phyloP scores from a whole-genome alignment of 352 stramenopile species.

The Pythium pyrilobum region DNA sequence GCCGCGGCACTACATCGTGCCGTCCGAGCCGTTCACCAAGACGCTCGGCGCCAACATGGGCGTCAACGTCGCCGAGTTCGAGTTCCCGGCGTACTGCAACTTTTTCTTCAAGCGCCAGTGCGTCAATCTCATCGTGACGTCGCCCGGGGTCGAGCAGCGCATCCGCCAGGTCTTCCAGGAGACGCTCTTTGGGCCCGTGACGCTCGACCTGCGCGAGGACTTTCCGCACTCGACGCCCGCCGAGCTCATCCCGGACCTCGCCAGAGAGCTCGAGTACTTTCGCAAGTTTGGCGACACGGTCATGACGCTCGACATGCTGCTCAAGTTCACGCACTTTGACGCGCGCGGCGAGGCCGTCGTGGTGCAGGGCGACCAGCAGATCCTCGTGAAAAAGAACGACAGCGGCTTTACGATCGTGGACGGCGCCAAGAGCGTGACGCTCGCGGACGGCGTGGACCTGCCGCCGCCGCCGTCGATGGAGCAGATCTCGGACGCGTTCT shows the following conservation, averaged over 20 bases:
- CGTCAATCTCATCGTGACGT: conserved; percentile 84
- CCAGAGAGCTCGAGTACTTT: conserved; percentile 87
- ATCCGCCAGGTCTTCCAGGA: conserved; percentile 88
- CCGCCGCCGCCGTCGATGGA: conserved; percentile 34
- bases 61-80: conserved; percentile 96
- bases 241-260: conserved; percentile 63
- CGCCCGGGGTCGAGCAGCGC: conserved; percentile 64
- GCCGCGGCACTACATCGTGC: conserved; percentile 94
- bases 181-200: conserved; percentile 76
- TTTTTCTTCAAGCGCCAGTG: conserved; percentile 93
- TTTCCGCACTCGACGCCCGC: conserved; percentile 59
- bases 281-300: conserved; percentile 87
- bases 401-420: conserved; percentile 61
- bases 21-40: conserved; percentile 92
- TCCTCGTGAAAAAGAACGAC: conserved; percentile 68
- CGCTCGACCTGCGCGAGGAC: conserved; percentile 70
- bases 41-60: conserved; percentile 92
- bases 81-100: conserved; percentile 97
- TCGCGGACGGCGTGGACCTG: conserved; percentile 53
- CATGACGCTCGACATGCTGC: conserved; percentile 85
- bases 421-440: conserved; percentile 45
- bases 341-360: conserved; percentile 51
- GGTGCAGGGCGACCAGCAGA: conserved; percentile 48
- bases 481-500: conserved; percentile 70
- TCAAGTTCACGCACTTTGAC: conserved; percentile 87